Percentiles rank a stretch among this genome's conserved stretches.
Evolutionary conservation across 2,329 filamentous ascomycete genomes (phyloP).

Genomic region (Polychaeton citri): DNA sequence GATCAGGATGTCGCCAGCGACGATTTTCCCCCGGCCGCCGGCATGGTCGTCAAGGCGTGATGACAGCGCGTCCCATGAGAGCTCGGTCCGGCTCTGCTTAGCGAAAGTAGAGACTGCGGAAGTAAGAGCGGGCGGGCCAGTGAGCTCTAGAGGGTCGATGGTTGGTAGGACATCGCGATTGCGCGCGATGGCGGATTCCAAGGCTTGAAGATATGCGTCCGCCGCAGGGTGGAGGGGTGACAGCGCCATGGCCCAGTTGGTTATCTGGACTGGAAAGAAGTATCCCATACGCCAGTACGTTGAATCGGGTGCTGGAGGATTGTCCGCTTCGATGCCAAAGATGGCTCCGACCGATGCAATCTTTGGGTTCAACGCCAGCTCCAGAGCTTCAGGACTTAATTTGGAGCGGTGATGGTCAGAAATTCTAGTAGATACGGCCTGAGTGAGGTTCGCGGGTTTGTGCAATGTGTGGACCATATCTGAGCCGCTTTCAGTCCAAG

Average conservation of each 20-base stretch:
- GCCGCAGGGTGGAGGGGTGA: slow-evolving; percentile 2
- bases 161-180: not conserved
- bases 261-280: slow-evolving; percentile 3
- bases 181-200: not conserved
- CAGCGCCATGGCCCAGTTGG: slow-evolving; percentile 4
- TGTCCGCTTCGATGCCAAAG: slow-evolving; percentile 4
- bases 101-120: slow-evolving; percentile 1
- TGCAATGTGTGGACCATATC: not conserved
- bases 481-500: not conserved
- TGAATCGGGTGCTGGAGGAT: slow-evolving; percentile 2
- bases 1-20: slow-evolving; percentile 2
- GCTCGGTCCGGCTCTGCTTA: not conserved
- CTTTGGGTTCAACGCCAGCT: not conserved
- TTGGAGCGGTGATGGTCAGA: too few relatives aligned
- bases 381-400: not conserved
- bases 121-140: slow-evolving; percentile 4
- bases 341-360: slow-evolving; percentile 1
- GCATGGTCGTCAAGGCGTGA: not conserved
- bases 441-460: not conserved
- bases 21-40: slow-evolving; percentile 1
- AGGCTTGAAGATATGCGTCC: not conserved
- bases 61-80: slow-evolving; percentile 3
- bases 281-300: slow-evolving; percentile 5
- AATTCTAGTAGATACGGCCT: not conserved
- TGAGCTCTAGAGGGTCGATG: slow-evolving; percentile 4